Percentiles rank a stretch among this genome's conserved stretches.
Conservation (phyloP, 1,139 yeast species). For the Saccharomyces hybrid region DNA sequence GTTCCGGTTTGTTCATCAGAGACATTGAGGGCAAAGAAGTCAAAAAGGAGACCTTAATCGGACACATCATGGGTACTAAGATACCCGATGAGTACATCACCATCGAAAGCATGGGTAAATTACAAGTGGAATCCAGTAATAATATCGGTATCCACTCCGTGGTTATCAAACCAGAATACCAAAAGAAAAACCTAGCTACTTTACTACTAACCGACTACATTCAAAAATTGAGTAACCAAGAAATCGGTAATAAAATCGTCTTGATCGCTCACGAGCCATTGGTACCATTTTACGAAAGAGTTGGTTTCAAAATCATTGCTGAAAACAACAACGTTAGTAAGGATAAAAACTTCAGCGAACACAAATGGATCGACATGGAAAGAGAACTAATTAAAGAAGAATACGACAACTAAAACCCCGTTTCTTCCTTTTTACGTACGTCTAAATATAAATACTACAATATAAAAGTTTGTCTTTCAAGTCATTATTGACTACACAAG, state of each 20-base stretch:
- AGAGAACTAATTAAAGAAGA: slow-evolving; percentile 33
- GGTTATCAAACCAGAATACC: slow-evolving; percentile 70
- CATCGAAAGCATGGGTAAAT: slow-evolving; percentile 52
- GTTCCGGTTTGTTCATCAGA: slow-evolving; percentile 79
- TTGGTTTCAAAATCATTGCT: slow-evolving; percentile 50
- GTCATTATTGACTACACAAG: not conserved
- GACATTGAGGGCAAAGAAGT: slow-evolving; percentile 42
- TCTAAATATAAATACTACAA: not conserved
- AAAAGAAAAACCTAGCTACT: slow-evolving; percentile 76
- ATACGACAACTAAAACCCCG: slow-evolving; percentile 20
- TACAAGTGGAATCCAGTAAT: slow-evolving; percentile 65
- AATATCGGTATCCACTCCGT: slow-evolving; percentile 78
- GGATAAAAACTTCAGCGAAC: slow-evolving; percentile 25
- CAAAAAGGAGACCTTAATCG: slow-evolving; percentile 62
- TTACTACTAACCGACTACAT: slow-evolving; percentile 79
- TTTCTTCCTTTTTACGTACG: not conserved
- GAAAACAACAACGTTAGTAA: slow-evolving; percentile 27
- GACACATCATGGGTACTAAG: slow-evolving; percentile 81
- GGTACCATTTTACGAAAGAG: slow-evolving; percentile 67
- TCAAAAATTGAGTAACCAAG: slow-evolving; percentile 82
- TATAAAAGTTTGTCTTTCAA: not conserved
- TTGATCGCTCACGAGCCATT: slow-evolving; percentile 65
- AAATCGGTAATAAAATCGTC: slow-evolving; percentile 70
- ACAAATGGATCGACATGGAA: slow-evolving; percentile 33
- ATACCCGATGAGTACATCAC: slow-evolving; percentile 46